Percentiles rank a stretch among this genome's conserved stretches.
phyloP scores from a whole-genome alignment of 148 eudicot species.

The Fagopyrum homotropicum region DNA sequence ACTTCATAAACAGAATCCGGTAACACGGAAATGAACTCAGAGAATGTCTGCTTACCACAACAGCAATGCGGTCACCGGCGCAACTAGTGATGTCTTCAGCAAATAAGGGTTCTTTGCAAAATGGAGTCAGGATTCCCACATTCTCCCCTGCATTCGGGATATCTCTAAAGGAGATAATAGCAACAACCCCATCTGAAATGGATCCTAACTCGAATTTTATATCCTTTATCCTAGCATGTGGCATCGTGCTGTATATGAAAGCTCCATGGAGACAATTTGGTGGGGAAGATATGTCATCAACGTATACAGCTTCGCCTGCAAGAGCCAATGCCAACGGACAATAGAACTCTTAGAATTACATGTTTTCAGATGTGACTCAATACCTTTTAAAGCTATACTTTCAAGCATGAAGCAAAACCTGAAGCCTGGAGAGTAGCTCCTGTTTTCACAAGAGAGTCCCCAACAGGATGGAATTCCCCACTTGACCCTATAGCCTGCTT shows the following conservation, averaged over 20 bases:
- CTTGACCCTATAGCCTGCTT: conserved; percentile 58
- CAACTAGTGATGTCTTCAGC: conserved; percentile 63
- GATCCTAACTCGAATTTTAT: conserved; percentile 37
- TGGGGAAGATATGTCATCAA: conserved; percentile 95
- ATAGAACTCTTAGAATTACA: not conserved
- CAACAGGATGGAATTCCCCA: conserved; percentile 60
- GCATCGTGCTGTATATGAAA: conserved; percentile 77
- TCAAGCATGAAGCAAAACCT: conserved; percentile 29
- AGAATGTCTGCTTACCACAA: conserved; percentile 50
- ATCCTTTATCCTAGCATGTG: conserved; percentile 56
- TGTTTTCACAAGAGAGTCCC: conserved; percentile 59
- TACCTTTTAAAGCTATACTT: no score
- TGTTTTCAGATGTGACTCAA: no score
- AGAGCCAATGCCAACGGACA: not conserved
- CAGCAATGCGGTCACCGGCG: conserved; percentile 73
- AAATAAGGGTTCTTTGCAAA: conserved; percentile 64
- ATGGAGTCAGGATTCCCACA: conserved; percentile 38
- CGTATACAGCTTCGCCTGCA: conserved; percentile 85
- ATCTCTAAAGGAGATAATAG: conserved; percentile 52
- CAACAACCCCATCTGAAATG: conserved; percentile 39
- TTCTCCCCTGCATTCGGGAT: conserved; percentile 71
- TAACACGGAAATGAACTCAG: not conserved
- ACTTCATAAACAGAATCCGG: not conserved
- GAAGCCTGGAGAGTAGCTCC: conserved; percentile 91
- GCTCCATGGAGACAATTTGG: conserved; percentile 79